Base-by-base conservation (phyloP, 176 grass and related monocot species). In the Sorghum bicolor region DNA sequence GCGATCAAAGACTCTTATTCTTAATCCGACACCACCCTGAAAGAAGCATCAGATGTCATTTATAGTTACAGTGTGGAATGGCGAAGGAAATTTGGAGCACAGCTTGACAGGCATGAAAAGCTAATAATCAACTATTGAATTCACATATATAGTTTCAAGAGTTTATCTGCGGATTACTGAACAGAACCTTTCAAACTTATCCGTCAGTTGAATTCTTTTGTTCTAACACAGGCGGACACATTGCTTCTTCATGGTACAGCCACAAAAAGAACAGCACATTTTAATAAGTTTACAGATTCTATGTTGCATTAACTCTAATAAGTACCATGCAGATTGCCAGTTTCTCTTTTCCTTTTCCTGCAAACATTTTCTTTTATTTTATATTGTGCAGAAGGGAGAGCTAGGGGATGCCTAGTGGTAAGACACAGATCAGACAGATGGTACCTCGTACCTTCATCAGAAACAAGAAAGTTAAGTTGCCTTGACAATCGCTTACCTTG, bases 1-100 rank as follows among this genome's bases (percentile, higher is more conserved):
- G 73, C 88, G 90, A 82, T 94, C 86, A 67, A 94, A 92, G 38
- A 97, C 88, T 87, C 90, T 93, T 78, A 97, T 97, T 87, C 90
- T 97, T 88, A 97, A 87, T 53, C 95, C 90, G 8, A 94, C 92
- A 64, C 90, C 92, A 93, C 95, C 95, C 95, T 97, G 83, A 68
- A 84, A 72, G 8, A 86, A 58, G 22, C 53, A 83, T 81, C 22
- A 48, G 2, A 31, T 67, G 31, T 76, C 16, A 91, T 69, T 76
- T 80, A 60, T 40, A 82, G 24, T 60, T 8, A 38, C 45, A 79
- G 10, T 29, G 60, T 63, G 25, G 25, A 79, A 31, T 11, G 16
- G 29, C 2, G 57, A 37, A 57, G 38, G 2, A 73, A 76, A 50
- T 41, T 77, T 16, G 20, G 37, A 58, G 60, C 58, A 67, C 32